Conservation (phyloP, 257 asterid species). For the Forsythia viridissima region DNA sequence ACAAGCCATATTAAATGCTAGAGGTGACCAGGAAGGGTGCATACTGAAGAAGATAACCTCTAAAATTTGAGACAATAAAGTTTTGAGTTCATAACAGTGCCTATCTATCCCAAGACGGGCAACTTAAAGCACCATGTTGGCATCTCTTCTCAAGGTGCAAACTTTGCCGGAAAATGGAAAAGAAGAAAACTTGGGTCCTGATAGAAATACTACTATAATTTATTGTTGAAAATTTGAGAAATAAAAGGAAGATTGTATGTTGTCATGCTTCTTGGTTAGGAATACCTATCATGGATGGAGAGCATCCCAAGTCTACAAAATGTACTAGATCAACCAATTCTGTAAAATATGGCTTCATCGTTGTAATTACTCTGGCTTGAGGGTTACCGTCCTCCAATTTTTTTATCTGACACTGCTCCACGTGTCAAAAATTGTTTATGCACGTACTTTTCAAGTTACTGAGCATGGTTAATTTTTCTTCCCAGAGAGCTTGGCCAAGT, state of each 20-base stretch:
- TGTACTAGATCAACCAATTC: background rate
- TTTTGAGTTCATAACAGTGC: background rate
- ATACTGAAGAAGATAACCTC: background rate
- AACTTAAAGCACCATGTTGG: background rate
- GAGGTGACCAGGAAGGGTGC: background rate
- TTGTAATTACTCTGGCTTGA: background rate
- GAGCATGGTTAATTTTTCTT: slow-evolving; percentile 18
- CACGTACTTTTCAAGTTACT: background rate
- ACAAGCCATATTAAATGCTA: background rate
- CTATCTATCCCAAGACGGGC: background rate
- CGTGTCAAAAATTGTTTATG: background rate
- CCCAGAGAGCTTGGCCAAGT: slow-evolving; percentile 90
- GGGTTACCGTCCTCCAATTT: background rate
- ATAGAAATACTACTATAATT: background rate
- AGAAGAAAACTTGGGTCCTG: background rate
- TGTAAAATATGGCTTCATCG: background rate
- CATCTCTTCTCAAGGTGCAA: background rate
- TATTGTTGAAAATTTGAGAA: background rate
- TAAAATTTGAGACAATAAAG: background rate
- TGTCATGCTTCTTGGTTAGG: background rate
- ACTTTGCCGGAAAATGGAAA: background rate
- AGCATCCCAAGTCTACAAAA: background rate
- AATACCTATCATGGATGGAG: background rate
- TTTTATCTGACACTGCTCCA: background rate
- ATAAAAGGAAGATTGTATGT: background rate